Evolutionary conservation across 129 eudicot species (phyloP), one percentile per base, ranked within the genome.

Genomic region (Glebionis coronaria): DNA sequence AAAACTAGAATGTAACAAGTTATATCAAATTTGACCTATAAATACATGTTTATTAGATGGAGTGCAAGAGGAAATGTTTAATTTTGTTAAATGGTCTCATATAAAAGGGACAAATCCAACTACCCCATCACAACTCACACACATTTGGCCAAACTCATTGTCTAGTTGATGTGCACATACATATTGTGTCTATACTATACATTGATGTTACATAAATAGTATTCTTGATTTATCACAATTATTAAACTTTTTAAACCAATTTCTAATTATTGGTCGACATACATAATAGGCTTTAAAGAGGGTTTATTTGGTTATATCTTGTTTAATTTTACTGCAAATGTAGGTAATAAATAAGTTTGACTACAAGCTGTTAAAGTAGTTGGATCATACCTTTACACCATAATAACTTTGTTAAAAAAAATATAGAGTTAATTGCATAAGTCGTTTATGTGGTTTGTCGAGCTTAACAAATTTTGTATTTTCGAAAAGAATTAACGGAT

Each of bases 11-110:
- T 59, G 61, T 58, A 19, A 50, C 25, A 58, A 3, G 42, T 61
- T 31, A 13, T 71, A 61, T 40, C 49, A 49, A 45, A 46, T 14
- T 53, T 9, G 13, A 67, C 68, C 23, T 38, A 58, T 44, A 75
- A 21, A n/a, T 58, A 67, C 29, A 67, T 35, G 69, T 25, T 66
- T 75, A 71, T 64, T 35, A 54, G 42, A 77, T 62, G 72, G 29
- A 35, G 68, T 63, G 46, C 63, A 71, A 70, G 59, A 71, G 47
- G 61, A 45, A 63, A 61, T 59, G 68, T 38, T 12, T 46, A 21
- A 38, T 57, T n/a, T 63, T 71, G 56, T 62, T 63, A 44, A 2
- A 66, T 77, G 77, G 81, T 77, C 76, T 70, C 82, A 78, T 65
- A 62, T 50, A 50, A 59, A 55, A 78, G 78, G 69, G 65, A 70